These are phyloP conservation scores for Knufia fluminis DNA, from an alignment of 2,329 filamentous ascomycete species.

Conservation along the genomic window DNA sequence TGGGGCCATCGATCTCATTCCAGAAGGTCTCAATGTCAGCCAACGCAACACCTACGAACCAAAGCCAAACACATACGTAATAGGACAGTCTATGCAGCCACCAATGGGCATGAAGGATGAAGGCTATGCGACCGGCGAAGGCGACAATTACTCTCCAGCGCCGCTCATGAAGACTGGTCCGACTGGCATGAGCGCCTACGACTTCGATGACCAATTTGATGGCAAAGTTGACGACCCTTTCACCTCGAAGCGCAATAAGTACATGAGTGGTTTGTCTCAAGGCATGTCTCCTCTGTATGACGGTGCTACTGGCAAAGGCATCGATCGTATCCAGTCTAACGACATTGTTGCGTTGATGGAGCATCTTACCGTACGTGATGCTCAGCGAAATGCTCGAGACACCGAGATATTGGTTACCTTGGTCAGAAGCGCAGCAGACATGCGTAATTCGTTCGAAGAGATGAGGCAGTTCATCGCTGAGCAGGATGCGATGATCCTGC, in stretches of 20 bases:
- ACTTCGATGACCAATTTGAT: constrained; percentile 18
- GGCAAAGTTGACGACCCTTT: constrained; percentile 53
- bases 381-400: constrained; percentile 88
- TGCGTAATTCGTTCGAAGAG: constrained; percentile 92
- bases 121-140: constrained; percentile 76
- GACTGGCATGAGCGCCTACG: neutral
- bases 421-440: constrained; percentile 87
- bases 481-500: constrained; percentile 81
- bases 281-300: constrained; percentile 93
- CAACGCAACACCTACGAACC: constrained; percentile 32
- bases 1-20: constrained; percentile 31
- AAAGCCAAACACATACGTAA: constrained; percentile 28
- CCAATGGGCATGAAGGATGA: constrained; percentile 65
- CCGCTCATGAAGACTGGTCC: constrained; percentile 5
- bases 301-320: constrained; percentile 72
- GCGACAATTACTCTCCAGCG: constrained; percentile 31
- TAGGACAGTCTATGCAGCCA: constrained; percentile 37
- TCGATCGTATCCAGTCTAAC: constrained; percentile 88
- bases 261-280: constrained; percentile 77
- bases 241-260: constrained; percentile 51
- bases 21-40: constrained; percentile 22
- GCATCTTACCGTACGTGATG: constrained; percentile 92
- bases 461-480: constrained; percentile 87
- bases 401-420: constrained; percentile 93
- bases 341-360: constrained; percentile 98